These are phyloP conservation scores for Cryphonectria parasitica DNA, from an alignment of 2,329 filamentous ascomycete species.

Conservation along the genomic window DNA sequence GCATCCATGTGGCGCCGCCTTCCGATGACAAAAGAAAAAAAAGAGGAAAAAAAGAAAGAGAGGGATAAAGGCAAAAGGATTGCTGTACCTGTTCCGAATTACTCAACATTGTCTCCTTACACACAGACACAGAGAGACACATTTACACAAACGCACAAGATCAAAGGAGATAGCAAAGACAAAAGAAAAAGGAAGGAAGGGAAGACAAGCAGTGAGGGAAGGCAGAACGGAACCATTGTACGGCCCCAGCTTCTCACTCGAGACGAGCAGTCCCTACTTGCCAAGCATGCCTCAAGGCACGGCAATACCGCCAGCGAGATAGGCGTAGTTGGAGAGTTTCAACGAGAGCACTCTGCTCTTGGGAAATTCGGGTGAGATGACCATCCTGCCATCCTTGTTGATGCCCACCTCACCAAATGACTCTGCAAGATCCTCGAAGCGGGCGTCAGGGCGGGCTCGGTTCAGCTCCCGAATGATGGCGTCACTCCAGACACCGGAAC, in stretches of 20 bases:
- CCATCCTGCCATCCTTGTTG: slow-evolving; percentile 62
- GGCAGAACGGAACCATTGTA: background rate
- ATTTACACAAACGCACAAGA: background rate
- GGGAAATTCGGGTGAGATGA: slow-evolving; percentile 60
- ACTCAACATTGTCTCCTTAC: background rate
- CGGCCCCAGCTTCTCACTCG: background rate
- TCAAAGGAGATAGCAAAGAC: slow-evolving; percentile 1
- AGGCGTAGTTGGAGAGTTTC: slow-evolving; percentile 61
- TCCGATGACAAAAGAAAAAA: background rate
- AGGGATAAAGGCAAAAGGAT: background rate
- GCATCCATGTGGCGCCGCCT: slow-evolving; percentile 19
- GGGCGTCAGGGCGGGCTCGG: slow-evolving; percentile 59
- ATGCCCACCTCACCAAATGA: slow-evolving; percentile 64
- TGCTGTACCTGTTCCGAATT: background rate
- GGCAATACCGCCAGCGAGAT: slow-evolving; percentile 47
- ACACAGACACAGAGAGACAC: background rate
- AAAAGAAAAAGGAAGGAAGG: background rate
- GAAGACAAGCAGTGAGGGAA: background rate
- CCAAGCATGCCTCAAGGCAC: slow-evolving; percentile 32
- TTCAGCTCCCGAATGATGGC: slow-evolving; percentile 65
- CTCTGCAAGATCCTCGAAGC: slow-evolving; percentile 66
- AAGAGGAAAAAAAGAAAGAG: background rate
- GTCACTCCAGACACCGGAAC: slow-evolving; percentile 74
- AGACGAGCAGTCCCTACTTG: background rate
- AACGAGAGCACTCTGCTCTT: slow-evolving; percentile 57